A percentile compares a stretch with the other conserved stretches of the same genome.
Conservation (phyloP, 306 rosid genomes). For the Cicer cuneatum region DNA sequence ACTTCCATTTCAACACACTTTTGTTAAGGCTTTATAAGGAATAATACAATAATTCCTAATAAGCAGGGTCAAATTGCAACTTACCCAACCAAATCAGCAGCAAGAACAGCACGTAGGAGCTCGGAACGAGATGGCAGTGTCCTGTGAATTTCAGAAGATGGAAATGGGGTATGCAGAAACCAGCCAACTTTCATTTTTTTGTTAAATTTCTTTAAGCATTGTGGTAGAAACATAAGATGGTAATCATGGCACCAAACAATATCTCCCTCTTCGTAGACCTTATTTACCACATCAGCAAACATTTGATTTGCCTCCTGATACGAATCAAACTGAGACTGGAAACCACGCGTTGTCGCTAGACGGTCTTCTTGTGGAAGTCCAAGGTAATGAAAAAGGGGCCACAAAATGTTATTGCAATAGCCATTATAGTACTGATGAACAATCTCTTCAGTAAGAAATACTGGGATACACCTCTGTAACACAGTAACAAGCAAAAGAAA, state of each 20-base stretch:
- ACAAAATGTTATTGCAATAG: slow-evolving; percentile 92
- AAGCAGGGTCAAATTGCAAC: slow-evolving; percentile 45
- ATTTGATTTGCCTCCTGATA: slow-evolving; percentile 87
- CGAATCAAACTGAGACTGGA: slow-evolving; percentile 94
- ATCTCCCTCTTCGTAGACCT: slow-evolving; percentile 90
- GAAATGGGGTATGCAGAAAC: slow-evolving; percentile 98
- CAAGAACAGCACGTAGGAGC: slow-evolving; percentile 85
- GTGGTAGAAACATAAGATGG: slow-evolving; percentile 96
- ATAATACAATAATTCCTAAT: neutral
- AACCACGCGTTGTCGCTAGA: slow-evolving; percentile 91
- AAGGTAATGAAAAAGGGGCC: slow-evolving; percentile 98
- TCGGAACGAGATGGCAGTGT: slow-evolving; percentile 89
- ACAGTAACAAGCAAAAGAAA: slow-evolving; percentile 48
- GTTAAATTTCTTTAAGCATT: slow-evolving; percentile 80
- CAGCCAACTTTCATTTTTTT: slow-evolving; percentile 90
- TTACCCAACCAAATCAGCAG: slow-evolving; percentile 97
- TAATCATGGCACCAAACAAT: slow-evolving; percentile 97
- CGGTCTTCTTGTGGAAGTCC: slow-evolving; percentile 97
- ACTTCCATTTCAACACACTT: neutral
- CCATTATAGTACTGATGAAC: slow-evolving; percentile 96
- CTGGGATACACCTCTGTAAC: slow-evolving; percentile 85
- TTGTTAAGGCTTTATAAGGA: neutral
- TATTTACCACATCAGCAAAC: slow-evolving; percentile 89
- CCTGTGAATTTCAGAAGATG: slow-evolving; percentile 97
- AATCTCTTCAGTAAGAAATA: slow-evolving; percentile 89